Conservation (phyloP, 2,329 filamentous ascomycete species). For the Sporothrix sp. region DNA sequence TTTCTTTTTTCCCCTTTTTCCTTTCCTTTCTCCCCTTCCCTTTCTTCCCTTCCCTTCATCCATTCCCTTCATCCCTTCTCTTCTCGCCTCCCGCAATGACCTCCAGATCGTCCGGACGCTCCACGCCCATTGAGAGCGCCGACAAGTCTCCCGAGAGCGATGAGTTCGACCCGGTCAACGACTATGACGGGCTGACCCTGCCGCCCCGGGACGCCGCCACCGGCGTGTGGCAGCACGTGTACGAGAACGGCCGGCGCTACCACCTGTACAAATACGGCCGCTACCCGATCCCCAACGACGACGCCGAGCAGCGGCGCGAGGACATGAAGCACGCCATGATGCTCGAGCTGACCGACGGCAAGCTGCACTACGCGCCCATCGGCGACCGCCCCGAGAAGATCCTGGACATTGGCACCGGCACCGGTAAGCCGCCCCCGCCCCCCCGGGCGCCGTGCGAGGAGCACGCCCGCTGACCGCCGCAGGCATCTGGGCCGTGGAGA, state of each 20-base stretch:
- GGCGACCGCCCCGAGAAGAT: slow-evolving; percentile 32
- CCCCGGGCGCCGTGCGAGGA: too few relatives aligned
- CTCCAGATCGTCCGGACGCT: neutral
- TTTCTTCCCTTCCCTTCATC: neutral
- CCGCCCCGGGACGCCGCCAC: slow-evolving; percentile 3
- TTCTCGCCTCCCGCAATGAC: neutral
- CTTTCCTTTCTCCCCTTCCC: neutral
- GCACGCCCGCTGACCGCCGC: neutral
- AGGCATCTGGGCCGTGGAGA: slow-evolving; percentile 32
- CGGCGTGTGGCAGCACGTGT: slow-evolving; percentile 14
- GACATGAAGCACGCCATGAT: slow-evolving; percentile 37
- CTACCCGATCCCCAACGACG: slow-evolving; percentile 40
- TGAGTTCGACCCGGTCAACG: neutral
- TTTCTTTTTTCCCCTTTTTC: neutral
- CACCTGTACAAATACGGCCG: slow-evolving; percentile 34
- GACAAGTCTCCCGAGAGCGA: neutral
- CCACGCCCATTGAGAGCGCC: neutral
- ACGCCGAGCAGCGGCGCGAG: slow-evolving; percentile 35
- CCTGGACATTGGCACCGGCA: slow-evolving; percentile 41
- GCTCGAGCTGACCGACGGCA: slow-evolving; percentile 33
- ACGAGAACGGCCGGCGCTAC: slow-evolving; percentile 24
- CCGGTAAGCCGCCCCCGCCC: slow-evolving; percentile 29
- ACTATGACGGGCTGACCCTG: neutral
- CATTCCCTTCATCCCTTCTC: too few relatives aligned
- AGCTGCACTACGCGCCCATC: slow-evolving; percentile 32